Conservation (phyloP, 2,329 filamentous ascomycete species). For the Penicillium sp. region DNA sequence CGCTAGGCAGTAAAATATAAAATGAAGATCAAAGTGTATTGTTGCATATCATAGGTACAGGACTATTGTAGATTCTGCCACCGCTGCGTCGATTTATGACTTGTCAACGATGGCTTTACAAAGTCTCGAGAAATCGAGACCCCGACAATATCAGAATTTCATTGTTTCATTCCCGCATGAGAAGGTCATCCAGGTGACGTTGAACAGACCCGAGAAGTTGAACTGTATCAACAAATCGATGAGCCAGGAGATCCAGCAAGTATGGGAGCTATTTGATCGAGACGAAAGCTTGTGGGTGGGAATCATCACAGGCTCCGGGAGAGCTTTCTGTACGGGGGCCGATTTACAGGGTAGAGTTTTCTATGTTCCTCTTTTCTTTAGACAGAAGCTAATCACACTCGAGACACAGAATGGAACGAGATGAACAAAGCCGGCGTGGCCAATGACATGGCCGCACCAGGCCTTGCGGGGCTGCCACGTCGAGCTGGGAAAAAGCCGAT, state of each 20-base stretch:
- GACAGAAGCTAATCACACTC: background rate
- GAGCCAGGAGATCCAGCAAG: slow-evolving; percentile 40
- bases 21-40: too few relatives aligned
- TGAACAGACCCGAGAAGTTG: slow-evolving; percentile 38
- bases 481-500: slow-evolving; percentile 69
- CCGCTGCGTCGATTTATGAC: background rate
- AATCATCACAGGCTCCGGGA: slow-evolving; percentile 59
- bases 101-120: background rate
- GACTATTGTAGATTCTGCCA: too few relatives aligned
- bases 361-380: background rate
- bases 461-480: slow-evolving; percentile 49
- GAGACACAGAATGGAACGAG: slow-evolving; percentile 45
- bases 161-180: slow-evolving; percentile 2
- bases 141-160: background rate
- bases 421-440: slow-evolving; percentile 49
- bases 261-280: slow-evolving; percentile 61
- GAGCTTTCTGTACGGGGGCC: slow-evolving; percentile 65
- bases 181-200: slow-evolving; percentile 36
- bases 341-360: slow-evolving; percentile 45
- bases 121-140: background rate
- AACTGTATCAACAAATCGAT: slow-evolving; percentile 42
- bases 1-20: too few relatives aligned
- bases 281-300: slow-evolving; percentile 59
- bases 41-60: too few relatives aligned
- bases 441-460: slow-evolving; percentile 30